Base-by-base conservation (phyloP, 2,329 filamentous ascomycete species). In the Paraphaeosphaeria minitans region DNA sequence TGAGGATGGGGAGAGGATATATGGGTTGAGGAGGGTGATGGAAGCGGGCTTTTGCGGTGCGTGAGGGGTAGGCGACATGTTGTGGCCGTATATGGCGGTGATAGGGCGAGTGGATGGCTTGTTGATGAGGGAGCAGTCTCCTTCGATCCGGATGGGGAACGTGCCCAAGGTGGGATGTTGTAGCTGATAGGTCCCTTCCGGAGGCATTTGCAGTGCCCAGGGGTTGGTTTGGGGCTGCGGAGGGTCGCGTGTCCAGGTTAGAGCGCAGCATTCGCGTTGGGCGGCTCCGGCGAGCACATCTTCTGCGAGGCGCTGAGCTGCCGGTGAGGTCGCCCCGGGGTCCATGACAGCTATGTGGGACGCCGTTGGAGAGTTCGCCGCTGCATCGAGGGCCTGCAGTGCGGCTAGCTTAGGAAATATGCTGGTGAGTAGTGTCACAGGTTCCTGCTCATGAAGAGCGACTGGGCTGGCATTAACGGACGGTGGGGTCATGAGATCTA, bases 181-280 rank as follows among this genome's bases (percentile, higher is more conserved):
- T 1, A 83, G 71, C 27, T 77, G 75, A 61, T 83, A 82, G 4
- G 71, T 72, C 3, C 79, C 78, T 62, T 73, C 71, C 1, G 72
- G 71, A 1, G 71, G 71, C 50, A 76, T 68, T 39, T 76, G 73
- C 39, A 74, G 66, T 6, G 74, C 73, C 73, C 73, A 77, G 5
- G 74, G 74, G 37, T 77, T 77, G 4, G 73, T 70, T 45, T 73
- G 74, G 49, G 73, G 66, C 27, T 72, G 64, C 12, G 76, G 71
- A 14, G 76, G 66, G 27, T 76, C 73, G n/a, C 67, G 67, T n/a
- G 68, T 75, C 85, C 88, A 92, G n/a, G 90, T 85, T 2, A 93
- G 83, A 2, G 87, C 83, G 24, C 87, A 90, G 65, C 86, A 87
- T 76, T 92, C 89, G 33, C 84, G 82, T 71, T 90, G 86, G 0